Conservation (phyloP, 768 basidiomycete species). For the Tephrocybe sp. region DNA sequence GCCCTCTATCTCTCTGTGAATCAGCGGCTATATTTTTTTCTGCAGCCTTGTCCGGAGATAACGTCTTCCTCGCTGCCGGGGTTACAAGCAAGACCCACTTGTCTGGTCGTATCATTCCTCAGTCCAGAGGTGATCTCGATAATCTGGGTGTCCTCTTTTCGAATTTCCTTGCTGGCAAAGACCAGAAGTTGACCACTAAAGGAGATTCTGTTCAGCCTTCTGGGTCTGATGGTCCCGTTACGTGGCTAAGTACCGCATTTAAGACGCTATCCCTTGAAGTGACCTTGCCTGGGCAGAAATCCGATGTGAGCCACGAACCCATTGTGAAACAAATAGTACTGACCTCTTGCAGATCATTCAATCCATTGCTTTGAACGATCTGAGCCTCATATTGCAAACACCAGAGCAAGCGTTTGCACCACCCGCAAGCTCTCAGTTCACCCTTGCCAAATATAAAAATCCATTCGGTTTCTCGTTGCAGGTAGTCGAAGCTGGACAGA, state of each 20-base stretch:
- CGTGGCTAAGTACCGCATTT: conserved; percentile 72
- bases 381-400: conserved; percentile 51
- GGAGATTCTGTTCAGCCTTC: conserved; percentile 63
- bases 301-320: conserved; percentile 35
- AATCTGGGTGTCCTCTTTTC: conserved; percentile 66
- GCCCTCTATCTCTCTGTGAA: conserved; percentile 1
- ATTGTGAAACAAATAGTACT: neutral
- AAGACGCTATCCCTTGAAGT: conserved; percentile 63
- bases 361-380: conserved; percentile 59
- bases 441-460: conserved; percentile 63
- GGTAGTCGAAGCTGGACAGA: conserved; percentile 54
- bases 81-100: conserved; percentile 51
- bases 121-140: conserved; percentile 52
- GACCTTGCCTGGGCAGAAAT: conserved; percentile 59
- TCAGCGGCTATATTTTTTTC: neutral
- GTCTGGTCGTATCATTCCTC: conserved; percentile 63
- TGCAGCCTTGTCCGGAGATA: conserved; percentile 51
- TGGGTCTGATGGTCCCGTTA: conserved; percentile 49
- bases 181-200: conserved; percentile 57
- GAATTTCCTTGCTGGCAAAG: conserved; percentile 60
- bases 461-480: conserved; percentile 78
- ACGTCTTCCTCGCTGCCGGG: conserved; percentile 50
- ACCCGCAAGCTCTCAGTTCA: conserved; percentile 53
- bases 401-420: conserved; percentile 59
- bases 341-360: conserved; percentile 49